Evolutionary conservation across 768 basidiomycete genomes (phyloP).

Genomic region (Hydnomerulius pinastri): DNA sequence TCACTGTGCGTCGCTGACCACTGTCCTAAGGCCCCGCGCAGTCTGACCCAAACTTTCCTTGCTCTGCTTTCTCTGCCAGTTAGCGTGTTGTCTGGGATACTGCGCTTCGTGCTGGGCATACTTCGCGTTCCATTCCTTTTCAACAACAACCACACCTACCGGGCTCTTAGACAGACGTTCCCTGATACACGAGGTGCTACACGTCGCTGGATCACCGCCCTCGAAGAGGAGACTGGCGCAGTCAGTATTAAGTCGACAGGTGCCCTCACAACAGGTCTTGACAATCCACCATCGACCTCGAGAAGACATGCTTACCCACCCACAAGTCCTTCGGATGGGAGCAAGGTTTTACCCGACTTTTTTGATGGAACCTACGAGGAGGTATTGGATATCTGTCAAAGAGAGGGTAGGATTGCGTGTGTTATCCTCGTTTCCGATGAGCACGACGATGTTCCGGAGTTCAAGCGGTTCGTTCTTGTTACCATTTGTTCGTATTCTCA

Average conservation of each 20-base stretch:
- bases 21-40: conserved; percentile 1
- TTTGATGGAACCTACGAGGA: conserved; percentile 80
- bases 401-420: conserved; percentile 73
- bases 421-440: conserved; percentile 85
- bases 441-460: conserved; percentile 86
- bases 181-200: conserved; percentile 53
- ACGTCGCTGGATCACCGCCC: conserved; percentile 75
- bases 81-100: conserved; percentile 55
- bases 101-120: conserved; percentile 65
- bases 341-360: conserved; percentile 76
- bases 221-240: conserved; percentile 87
- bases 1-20: too few relatives aligned
- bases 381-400: conserved; percentile 68
- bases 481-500: background rate
- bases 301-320: conserved; percentile 31
- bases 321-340: conserved; percentile 32
- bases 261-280: conserved; percentile 39
- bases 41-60: conserved; percentile 11
- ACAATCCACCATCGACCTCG: conserved; percentile 47
- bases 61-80: conserved; percentile 60
- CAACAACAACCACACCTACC: conserved; percentile 48
- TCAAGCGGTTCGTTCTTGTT: conserved; percentile 64
- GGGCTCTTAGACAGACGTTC: conserved; percentile 37
- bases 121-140: conserved; percentile 67
- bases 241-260: conserved; percentile 49